A percentile compares a stretch with the other conserved stretches of the same genome.
Evolutionary conservation across 192 early-diverging fungal species (phyloP).

Genomic region (Haplosporangium gracile): DNA sequence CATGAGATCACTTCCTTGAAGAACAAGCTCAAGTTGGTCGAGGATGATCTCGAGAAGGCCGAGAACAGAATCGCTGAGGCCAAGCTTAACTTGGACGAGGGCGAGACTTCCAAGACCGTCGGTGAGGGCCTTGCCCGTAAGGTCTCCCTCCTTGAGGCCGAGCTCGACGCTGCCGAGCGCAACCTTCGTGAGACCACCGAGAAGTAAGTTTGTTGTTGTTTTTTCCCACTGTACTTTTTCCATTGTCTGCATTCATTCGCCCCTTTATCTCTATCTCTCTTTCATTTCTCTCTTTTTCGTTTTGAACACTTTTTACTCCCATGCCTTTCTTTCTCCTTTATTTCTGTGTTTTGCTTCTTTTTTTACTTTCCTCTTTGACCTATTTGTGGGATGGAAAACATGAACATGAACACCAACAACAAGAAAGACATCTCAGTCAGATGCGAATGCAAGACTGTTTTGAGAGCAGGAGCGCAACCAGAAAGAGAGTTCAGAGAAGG

Average conservation of each 20-base stretch:
- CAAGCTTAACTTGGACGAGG: conserved; percentile 59
- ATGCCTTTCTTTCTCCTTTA: not conserved
- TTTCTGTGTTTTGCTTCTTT: conserved; percentile 3
- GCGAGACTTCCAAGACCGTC: conserved; percentile 54
- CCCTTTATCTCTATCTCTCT: not conserved
- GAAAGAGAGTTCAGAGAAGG: conserved; percentile 54
- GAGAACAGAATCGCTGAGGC: conserved; percentile 59
- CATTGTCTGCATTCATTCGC: not conserved
- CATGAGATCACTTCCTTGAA: conserved; percentile 79
- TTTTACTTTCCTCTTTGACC: conserved; percentile 20
- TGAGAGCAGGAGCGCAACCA: conserved; percentile 2
- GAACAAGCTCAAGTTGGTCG: conserved; percentile 64
- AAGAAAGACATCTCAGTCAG: not conserved
- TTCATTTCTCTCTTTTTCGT: not conserved
- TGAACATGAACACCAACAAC: not conserved
- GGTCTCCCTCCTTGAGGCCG: conserved; percentile 50
- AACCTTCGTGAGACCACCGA: conserved; percentile 66
- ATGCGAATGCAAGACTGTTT: not conserved
- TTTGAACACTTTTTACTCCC: not conserved
- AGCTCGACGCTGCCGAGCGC: conserved; percentile 47
- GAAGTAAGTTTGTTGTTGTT: conserved; percentile 68
- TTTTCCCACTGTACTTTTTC: conserved; percentile 4
- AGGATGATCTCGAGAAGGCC: conserved; percentile 67
- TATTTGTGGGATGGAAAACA: conserved; percentile 41
- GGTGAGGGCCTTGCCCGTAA: conserved; percentile 47